These are phyloP conservation scores for Guyanaporus albipodus DNA, from an alignment of 768 basidiomycete genomes.

Conservation along the genomic window DNA sequence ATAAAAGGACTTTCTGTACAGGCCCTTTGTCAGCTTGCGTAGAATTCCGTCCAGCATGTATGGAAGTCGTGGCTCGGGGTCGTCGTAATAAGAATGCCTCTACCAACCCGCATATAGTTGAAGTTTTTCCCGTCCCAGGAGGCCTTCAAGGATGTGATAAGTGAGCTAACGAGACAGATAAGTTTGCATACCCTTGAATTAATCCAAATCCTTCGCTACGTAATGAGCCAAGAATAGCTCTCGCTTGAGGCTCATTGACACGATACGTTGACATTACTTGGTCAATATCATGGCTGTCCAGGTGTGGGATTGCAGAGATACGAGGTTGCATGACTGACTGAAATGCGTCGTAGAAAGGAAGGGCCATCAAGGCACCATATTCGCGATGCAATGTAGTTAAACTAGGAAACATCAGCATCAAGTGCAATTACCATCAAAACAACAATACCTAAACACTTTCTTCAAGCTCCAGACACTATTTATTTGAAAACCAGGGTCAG, in stretches of 20 bases:
- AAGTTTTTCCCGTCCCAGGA: conserved; percentile 98
- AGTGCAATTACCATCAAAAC: background rate
- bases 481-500: conserved; percentile 60
- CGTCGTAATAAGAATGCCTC: conserved; percentile 72
- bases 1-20: conserved; percentile 77
- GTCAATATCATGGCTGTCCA: conserved; percentile 50
- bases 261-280: conserved; percentile 64
- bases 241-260: conserved; percentile 93
- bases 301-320: conserved; percentile 43
- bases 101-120: conserved; percentile 94
- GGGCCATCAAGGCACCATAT: conserved; percentile 78
- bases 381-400: conserved; percentile 90
- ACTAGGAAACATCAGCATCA: conserved; percentile 40
- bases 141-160: conserved; percentile 50
- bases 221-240: conserved; percentile 77
- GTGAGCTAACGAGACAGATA: background rate
- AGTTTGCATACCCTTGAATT: conserved; percentile 82
- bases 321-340: conserved; percentile 66
- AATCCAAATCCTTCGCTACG: conserved; percentile 74
- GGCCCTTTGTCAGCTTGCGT: conserved; percentile 41
- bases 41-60: conserved; percentile 44
- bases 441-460: conserved; percentile 73
- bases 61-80: conserved; percentile 41
- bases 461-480: conserved; percentile 68
- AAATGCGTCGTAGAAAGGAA: conserved; percentile 79